Conservation (phyloP, 352 stramenopile genomes). For the Phytophthora colocasiae region DNA sequence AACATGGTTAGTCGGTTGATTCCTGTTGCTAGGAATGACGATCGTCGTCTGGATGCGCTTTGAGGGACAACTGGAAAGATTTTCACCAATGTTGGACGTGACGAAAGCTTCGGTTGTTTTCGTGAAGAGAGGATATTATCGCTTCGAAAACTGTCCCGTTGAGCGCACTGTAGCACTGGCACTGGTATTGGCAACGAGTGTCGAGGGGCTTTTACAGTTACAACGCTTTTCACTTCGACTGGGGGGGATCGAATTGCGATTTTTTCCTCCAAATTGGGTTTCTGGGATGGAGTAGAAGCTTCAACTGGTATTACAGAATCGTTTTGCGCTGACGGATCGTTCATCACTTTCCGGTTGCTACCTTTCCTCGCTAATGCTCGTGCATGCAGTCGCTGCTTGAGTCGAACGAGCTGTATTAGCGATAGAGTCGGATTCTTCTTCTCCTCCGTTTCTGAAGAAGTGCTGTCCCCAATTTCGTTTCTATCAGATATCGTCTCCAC, state of each 20-base stretch:
- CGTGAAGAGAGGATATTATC: conserved; percentile 19
- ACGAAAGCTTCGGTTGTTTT: neutral
- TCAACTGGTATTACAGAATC: neutral
- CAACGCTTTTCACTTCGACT: too few relatives aligned
- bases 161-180: neutral
- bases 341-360: conserved; percentile 3
- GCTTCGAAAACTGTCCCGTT: conserved; percentile 14
- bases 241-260: neutral
- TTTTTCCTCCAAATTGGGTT: conserved; percentile 1
- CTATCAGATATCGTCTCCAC: neutral
- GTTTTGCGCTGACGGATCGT: neutral
- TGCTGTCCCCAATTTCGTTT: too few relatives aligned
- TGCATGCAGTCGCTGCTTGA: conserved; percentile 26
- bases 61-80: conserved; percentile 19
- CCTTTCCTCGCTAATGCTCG: conserved; percentile 11
- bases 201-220: neutral
- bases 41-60: neutral
- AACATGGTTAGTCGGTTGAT: conserved; percentile 38
- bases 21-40: conserved; percentile 26
- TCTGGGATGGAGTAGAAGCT: neutral
- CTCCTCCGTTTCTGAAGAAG: too few relatives aligned
- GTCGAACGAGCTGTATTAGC: conserved; percentile 28
- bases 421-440: conserved; percentile 9
- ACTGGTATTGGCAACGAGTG: conserved; percentile 10
- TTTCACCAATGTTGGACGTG: conserved; percentile 13